These are phyloP conservation scores for Nicotiana otophora DNA, from an alignment of 257 asterid genomes.

Conservation along the genomic window DNA sequence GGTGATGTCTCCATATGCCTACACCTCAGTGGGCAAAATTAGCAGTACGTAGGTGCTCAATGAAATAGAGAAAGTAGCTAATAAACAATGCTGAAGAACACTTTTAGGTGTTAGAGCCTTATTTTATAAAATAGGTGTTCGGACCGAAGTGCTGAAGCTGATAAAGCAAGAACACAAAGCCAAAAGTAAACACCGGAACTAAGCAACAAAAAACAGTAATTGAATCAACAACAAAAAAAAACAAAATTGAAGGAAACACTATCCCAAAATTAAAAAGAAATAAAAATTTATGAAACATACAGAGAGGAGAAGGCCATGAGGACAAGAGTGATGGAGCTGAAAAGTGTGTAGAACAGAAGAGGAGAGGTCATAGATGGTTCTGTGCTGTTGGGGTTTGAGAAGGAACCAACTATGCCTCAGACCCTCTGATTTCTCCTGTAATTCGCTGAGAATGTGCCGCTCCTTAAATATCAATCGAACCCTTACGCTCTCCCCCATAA, in stretches of 20 bases:
- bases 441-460: slow-evolving; percentile 45
- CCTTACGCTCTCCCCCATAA: slow-evolving; percentile 52
- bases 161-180: no score
- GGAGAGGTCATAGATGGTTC: slow-evolving; percentile 49
- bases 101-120: no score
- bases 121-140: no score
- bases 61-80: neutral
- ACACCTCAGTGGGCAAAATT: neutral
- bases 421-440: slow-evolving; percentile 57
- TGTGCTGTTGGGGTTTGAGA: slow-evolving; percentile 48
- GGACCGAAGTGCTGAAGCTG: no score
- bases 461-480: slow-evolving; percentile 61
- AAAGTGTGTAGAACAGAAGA: slow-evolving; percentile 51
- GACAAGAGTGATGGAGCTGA: slow-evolving; percentile 68
- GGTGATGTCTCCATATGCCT: neutral
- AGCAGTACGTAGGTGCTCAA: neutral
- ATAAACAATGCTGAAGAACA: no score
- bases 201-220: neutral
- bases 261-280: neutral
- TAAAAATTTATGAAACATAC: slow-evolving; percentile 22
- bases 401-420: slow-evolving; percentile 65
- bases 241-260: neutral
- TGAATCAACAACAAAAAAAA: neutral
- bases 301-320: slow-evolving; percentile 73
- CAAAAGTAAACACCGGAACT: no score